Evolutionary conservation across 257 asterid species (phyloP), one percentile per base, ranked within the genome.

Genomic region (Solanum raphanifolium): DNA sequence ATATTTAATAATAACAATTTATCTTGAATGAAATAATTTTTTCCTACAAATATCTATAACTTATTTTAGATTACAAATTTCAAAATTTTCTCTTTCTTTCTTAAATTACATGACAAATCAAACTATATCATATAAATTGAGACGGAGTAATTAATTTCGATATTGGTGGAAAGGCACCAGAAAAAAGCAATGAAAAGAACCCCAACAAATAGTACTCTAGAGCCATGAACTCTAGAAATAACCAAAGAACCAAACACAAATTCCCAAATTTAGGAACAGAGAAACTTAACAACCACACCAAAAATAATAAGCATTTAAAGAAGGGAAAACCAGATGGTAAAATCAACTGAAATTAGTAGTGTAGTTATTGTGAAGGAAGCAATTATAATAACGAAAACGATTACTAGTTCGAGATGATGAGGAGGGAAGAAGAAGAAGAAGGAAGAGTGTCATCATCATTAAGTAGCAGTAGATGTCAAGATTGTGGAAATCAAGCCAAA

Each of bases 401-500:
- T 90, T 87, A 93, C 83, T 39, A 94, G 87, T 76, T 16, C 52
- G 81, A 74, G 5, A 83, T 84, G 87, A 39, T 90, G 21, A 76
- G 60, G 5, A 32, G 76, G 5, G 83, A 71, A 72, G 86, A 27
- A 83, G 91, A 83, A 38, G 91, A 83, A 38, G 73, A 89, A 34
- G 82, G 83, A 36, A 11, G 32, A 65, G 7, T n/a, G n/a, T 65
- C 25, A 10, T 60, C 88, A 46, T 36, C 89, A 25, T 60, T 88
- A 15, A 75, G 89, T 16, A 46, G 58, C 1, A 76, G 68, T 1
- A 88, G 90, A 75, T 95, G 98, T 83, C 94, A 92, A 86, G 98
- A 94, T 88, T 95, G 98, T 87, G 98, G 98, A 25, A 94, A 95
- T 68, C 97, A 95, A 90, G 95, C 98, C 0, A 95, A 95, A 43